Evolutionary conservation across 352 stramenopile species (phyloP).

Genomic region (Pythium chondricola): DNA sequence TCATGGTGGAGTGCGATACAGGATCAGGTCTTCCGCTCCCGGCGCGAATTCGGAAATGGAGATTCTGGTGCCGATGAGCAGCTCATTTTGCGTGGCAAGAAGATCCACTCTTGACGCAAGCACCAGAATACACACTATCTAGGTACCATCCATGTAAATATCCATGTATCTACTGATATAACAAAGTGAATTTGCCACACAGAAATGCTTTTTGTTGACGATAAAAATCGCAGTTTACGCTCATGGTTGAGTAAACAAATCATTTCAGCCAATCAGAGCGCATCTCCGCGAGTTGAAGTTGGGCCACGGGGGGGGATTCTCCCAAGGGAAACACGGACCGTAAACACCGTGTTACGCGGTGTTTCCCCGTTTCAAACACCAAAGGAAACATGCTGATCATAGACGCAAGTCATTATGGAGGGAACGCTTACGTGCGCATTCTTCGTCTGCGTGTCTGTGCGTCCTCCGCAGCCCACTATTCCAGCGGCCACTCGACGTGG

Average conservation of each 20-base stretch:
- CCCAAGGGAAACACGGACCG: no score
- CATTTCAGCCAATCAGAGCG: constrained; percentile 6
- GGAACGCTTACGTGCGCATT: no score
- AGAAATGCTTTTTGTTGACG: not conserved
- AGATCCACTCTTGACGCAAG: not conserved
- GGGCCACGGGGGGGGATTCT: no score
- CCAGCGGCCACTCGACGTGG: not conserved
- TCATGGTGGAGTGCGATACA: constrained; percentile 1
- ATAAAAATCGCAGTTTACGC: not conserved
- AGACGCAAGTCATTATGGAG: no score
- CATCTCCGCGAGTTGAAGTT: constrained; percentile 4
- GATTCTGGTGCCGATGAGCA: not conserved
- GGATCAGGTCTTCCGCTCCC: not conserved
- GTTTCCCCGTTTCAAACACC: not conserved
- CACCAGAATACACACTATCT: not conserved
- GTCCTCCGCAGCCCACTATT: no score
- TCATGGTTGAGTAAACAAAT: constrained; percentile 13
- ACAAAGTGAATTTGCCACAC: not conserved
- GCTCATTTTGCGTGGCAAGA: not conserved
- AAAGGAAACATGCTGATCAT: no score
- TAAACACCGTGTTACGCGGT: no score
- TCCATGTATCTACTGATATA: constrained; percentile 9
- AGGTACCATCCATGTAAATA: no score
- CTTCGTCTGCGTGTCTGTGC: constrained; percentile 3
- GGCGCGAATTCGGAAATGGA: not conserved